Percentiles rank a stretch among this genome's conserved stretches.
Evolutionary conservation across 208 protist genomes (phyloP).

Genomic region (Trypanosoma melophagium): DNA sequence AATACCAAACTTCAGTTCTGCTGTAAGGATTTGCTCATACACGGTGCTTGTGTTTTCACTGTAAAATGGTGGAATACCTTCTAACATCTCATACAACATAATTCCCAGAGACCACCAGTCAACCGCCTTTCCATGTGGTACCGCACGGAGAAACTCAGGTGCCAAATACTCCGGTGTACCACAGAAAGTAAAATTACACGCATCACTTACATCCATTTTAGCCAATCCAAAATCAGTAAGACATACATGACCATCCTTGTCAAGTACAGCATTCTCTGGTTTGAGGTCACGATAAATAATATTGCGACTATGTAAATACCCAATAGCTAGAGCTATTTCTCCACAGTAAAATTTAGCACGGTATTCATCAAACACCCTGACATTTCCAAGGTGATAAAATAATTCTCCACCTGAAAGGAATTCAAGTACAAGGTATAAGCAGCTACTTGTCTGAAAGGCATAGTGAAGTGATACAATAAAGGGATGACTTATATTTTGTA

Average conservation of each 20-base stretch:
- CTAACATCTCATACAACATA: slow-evolving; percentile 96
- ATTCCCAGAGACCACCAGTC: slow-evolving; percentile 98
- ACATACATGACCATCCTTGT: slow-evolving; percentile 82
- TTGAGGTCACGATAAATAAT: slow-evolving; percentile 94
- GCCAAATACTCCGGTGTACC: slow-evolving; percentile 91
- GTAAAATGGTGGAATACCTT: slow-evolving; percentile 94
- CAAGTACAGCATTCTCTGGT: slow-evolving; percentile 89
- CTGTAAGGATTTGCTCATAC: slow-evolving; percentile 82
- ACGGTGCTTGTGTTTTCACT: slow-evolving; percentile 82
- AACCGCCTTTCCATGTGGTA: slow-evolving; percentile 91
- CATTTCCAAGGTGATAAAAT: slow-evolving; percentile 78
- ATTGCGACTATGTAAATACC: slow-evolving; percentile 89
- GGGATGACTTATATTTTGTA: slow-evolving; percentile 91
- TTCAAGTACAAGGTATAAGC: slow-evolving; percentile 93
- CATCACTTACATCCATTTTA: slow-evolving; percentile 63
- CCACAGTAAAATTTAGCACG: slow-evolving; percentile 91
- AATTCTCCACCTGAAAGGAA: slow-evolving; percentile 91
- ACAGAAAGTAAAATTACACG: slow-evolving; percentile 83
- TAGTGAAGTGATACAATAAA: slow-evolving; percentile 95
- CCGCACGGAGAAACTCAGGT: slow-evolving; percentile 91
- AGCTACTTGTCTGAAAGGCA: slow-evolving; percentile 93
- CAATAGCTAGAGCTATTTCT: slow-evolving; percentile 88
- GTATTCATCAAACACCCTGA: slow-evolving; percentile 61
- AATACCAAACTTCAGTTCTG: slow-evolving; percentile 57
- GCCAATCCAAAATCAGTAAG: slow-evolving; percentile 92